Conservation (phyloP, 345 rosid genomes). For the Camelina neglecta region DNA sequence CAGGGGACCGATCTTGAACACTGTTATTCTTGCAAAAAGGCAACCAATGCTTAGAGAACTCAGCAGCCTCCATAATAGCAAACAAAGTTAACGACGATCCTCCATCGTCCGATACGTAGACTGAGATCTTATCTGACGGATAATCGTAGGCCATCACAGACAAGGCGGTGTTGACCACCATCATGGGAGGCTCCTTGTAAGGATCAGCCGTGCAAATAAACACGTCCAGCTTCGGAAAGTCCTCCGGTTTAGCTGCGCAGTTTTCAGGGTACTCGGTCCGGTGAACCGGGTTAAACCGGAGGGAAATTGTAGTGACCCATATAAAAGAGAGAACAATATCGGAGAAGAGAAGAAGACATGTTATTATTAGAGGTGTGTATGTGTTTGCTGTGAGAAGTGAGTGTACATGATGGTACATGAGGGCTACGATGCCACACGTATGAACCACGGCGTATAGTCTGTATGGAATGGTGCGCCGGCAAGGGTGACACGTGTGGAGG, state of each 20-base stretch:
- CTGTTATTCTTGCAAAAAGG: slow-evolving; percentile 64
- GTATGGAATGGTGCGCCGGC: slow-evolving; percentile 50
- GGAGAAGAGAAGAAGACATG: slow-evolving; percentile 49
- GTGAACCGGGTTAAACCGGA: slow-evolving; percentile 50
- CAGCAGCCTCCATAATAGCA: slow-evolving; percentile 75
- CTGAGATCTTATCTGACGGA: slow-evolving; percentile 68
- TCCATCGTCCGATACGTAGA: slow-evolving; percentile 85
- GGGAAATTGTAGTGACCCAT: slow-evolving; percentile 55
- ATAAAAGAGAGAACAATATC: slow-evolving; percentile 67
- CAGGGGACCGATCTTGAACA: slow-evolving; percentile 56
- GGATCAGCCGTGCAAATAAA: slow-evolving; percentile 95
- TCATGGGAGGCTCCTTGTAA: slow-evolving; percentile 78
- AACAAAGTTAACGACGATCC: slow-evolving; percentile 74
- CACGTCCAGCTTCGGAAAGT: slow-evolving; percentile 65
- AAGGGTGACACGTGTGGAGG: slow-evolving; percentile 50
- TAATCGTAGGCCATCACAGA: slow-evolving; percentile 83
- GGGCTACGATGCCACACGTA: slow-evolving; percentile 55
- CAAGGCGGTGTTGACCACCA: slow-evolving; percentile 71
- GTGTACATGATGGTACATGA: slow-evolving; percentile 55
- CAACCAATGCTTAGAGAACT: slow-evolving; percentile 72
- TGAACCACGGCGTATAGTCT: slow-evolving; percentile 57
- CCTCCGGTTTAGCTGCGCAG: slow-evolving; percentile 46
- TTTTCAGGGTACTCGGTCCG: slow-evolving; percentile 57
- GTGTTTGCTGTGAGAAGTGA: slow-evolving; percentile 46
- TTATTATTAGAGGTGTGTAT: slow-evolving; percentile 19